Evolutionary conservation across 2,329 filamentous ascomycete genomes (phyloP).

Genomic region (Fusarium incarnatum): DNA sequence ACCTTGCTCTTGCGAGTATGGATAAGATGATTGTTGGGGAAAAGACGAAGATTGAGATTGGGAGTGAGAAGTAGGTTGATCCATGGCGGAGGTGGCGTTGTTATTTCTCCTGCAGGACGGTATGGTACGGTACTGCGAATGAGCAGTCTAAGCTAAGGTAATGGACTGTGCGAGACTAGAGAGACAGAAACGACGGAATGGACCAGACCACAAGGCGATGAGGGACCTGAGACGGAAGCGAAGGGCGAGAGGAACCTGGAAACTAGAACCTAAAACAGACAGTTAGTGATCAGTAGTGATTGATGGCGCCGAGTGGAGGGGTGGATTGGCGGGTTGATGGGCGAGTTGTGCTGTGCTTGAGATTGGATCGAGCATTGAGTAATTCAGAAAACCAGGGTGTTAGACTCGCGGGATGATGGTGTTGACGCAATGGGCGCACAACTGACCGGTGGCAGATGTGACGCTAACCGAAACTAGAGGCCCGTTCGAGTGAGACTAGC

Average conservation of each 20-base stretch:
- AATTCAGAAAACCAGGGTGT: constrained; percentile 34
- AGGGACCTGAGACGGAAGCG: constrained; percentile 21
- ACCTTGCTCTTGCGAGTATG: constrained; percentile 39
- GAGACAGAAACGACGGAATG: constrained; percentile 29
- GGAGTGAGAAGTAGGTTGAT: constrained; percentile 42
- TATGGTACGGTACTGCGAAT: constrained; percentile 10
- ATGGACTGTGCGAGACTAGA: constrained; percentile 24
- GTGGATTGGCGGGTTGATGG: constrained; percentile 2
- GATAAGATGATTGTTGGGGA: constrained; percentile 35
- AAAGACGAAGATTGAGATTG: constrained; percentile 42
- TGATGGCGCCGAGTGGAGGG: constrained; percentile 23
- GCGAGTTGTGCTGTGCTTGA: constrained; percentile 20
- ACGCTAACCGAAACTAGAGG: constrained; percentile 35
- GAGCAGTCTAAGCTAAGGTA: constrained; percentile 15
- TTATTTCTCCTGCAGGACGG: constrained; percentile 35
- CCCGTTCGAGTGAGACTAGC: constrained; percentile 37
- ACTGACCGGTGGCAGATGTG: constrained; percentile 29
- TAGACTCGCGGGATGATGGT: constrained; percentile 41
- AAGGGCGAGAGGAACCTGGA: constrained; percentile 9
- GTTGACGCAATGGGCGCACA: constrained; percentile 48
- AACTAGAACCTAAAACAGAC: constrained; percentile 21
- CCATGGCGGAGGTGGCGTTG: constrained; percentile 50
- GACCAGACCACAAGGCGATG: constrained; percentile 29
- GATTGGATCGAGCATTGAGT: constrained; percentile 6
- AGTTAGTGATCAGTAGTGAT: constrained; percentile 14